phyloP scores from a whole-genome alignment of 2,329 filamentous ascomycete species.

The Penicillium frequentans region DNA sequence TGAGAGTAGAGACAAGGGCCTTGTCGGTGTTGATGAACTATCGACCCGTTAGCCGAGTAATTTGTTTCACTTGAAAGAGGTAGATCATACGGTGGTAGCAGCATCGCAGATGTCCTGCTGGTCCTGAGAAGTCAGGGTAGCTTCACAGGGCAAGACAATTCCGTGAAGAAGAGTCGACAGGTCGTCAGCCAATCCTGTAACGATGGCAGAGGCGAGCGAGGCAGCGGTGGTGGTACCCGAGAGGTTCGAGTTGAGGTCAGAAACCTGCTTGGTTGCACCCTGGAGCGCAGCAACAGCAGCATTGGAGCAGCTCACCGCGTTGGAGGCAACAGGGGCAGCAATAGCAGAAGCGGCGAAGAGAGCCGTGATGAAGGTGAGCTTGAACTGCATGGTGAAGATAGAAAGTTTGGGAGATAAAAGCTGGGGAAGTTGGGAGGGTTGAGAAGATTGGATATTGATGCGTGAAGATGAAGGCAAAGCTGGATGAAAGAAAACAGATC shows the following conservation, averaged over 20 bases:
- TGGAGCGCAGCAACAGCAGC: not conserved
- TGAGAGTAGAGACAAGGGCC: not conserved
- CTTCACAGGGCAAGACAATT: not conserved
- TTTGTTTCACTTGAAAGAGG: not conserved
- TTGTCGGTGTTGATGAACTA: not conserved
- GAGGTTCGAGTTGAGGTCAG: not conserved
- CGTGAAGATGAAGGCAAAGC: not conserved
- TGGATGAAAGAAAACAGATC: not conserved
- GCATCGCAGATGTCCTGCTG: conserved; percentile 1
- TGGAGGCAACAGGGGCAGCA: not conserved
- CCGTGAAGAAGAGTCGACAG: not conserved
- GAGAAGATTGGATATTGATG: not conserved
- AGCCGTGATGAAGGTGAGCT: not conserved
- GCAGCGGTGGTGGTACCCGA: not conserved
- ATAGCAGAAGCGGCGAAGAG: conserved; percentile 1
- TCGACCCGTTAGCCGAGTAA: not conserved
- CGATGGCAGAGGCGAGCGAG: not conserved
- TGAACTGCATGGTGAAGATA: conserved; percentile 3
- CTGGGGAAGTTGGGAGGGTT: not conserved
- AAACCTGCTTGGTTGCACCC: not conserved
- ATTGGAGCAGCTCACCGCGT: not conserved
- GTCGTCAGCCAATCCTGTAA: not conserved
- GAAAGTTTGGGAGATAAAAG: not conserved
- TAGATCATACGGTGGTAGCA: not conserved
- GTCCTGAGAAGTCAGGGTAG: not conserved